A percentile compares a stretch with the other conserved stretches of the same genome.
Conservation (phyloP, 495 filamentous ascomycete species). For the Penicillium subrubescens region DNA sequence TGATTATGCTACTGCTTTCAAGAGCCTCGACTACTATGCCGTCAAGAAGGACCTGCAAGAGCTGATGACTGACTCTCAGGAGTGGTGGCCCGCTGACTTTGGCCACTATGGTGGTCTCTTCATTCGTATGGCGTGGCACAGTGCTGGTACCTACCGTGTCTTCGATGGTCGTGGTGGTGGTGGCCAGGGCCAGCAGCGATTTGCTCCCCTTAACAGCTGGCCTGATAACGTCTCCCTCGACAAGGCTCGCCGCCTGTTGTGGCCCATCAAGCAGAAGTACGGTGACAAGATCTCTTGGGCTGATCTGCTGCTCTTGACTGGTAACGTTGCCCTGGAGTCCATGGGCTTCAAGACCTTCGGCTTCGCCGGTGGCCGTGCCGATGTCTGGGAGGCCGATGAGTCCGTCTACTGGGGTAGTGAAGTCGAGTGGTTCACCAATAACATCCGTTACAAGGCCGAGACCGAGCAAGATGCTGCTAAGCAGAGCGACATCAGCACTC, state of each 20-base stretch:
- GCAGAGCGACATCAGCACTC: constrained; percentile 56
- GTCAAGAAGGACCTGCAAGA: constrained; percentile 68
- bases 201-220: constrained; percentile 79
- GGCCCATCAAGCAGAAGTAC: constrained; percentile 82
- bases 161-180: constrained; percentile 72
- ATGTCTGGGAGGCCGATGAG: constrained; percentile 73
- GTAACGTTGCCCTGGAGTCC: constrained; percentile 73
- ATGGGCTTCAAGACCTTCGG: constrained; percentile 76
- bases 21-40: constrained; percentile 67
- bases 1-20: constrained; percentile 69
- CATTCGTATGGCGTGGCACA: constrained; percentile 78
- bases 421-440: constrained; percentile 66
- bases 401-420: constrained; percentile 75
- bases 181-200: constrained; percentile 71
- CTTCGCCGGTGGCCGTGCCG: constrained; percentile 67
- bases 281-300: constrained; percentile 80
- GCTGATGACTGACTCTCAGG: constrained; percentile 74
- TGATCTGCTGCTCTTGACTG: constrained; percentile 66
- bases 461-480: constrained; percentile 51
- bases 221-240: constrained; percentile 75
- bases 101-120: constrained; percentile 78
- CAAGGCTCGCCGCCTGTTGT: constrained; percentile 75
- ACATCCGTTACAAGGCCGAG: constrained; percentile 61
- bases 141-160: constrained; percentile 72
- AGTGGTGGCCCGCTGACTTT: constrained; percentile 77